phyloP scores from a whole-genome alignment of 345 rosid species.

The Passiflora organensis region DNA sequence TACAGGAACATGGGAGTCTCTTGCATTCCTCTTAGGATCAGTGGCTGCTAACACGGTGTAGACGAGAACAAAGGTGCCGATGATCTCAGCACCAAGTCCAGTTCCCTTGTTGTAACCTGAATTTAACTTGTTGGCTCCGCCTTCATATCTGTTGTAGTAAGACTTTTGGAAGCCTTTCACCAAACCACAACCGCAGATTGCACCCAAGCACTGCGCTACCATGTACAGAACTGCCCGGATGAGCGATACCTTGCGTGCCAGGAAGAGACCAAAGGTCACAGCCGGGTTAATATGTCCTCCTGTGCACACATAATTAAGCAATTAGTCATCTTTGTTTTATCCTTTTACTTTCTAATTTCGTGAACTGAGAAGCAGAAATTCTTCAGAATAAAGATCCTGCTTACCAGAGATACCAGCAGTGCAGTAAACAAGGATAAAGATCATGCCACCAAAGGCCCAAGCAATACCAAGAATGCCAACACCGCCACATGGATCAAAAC shows the following conservation, averaged over 20 bases:
- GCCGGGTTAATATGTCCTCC: slow-evolving; percentile 69
- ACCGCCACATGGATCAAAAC: slow-evolving; percentile 50
- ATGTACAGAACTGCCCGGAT: slow-evolving; percentile 47
- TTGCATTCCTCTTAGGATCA: slow-evolving; percentile 68
- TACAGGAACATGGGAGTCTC: slow-evolving; percentile 80
- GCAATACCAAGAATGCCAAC: slow-evolving; percentile 90
- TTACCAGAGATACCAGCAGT: slow-evolving; percentile 86
- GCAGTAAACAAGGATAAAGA: slow-evolving; percentile 88
- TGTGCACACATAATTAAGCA: slow-evolving; percentile 6
- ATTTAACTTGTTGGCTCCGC: slow-evolving; percentile 51
- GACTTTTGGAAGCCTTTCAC: slow-evolving; percentile 50
- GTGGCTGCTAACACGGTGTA: slow-evolving; percentile 81
- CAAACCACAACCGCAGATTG: slow-evolving; percentile 49
- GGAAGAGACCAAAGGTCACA: slow-evolving; percentile 50
- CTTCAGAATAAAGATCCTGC: slow-evolving; percentile 8
- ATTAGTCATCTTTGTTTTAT: too few species aligned
- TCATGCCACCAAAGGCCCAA: slow-evolving; percentile 98
- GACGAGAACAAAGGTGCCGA: slow-evolving; percentile 73
- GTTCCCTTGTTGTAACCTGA: slow-evolving; percentile 52
- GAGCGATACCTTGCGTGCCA: slow-evolving; percentile 48
- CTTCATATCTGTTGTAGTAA: slow-evolving; percentile 53
- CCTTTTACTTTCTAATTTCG: too few species aligned
- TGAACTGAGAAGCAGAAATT: too few species aligned
- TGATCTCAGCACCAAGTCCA: slow-evolving; percentile 69
- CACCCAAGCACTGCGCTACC: slow-evolving; percentile 59